These are phyloP conservation scores for Striga asiatica DNA, from an alignment of 257 asterid genomes.

Conservation along the genomic window DNA sequence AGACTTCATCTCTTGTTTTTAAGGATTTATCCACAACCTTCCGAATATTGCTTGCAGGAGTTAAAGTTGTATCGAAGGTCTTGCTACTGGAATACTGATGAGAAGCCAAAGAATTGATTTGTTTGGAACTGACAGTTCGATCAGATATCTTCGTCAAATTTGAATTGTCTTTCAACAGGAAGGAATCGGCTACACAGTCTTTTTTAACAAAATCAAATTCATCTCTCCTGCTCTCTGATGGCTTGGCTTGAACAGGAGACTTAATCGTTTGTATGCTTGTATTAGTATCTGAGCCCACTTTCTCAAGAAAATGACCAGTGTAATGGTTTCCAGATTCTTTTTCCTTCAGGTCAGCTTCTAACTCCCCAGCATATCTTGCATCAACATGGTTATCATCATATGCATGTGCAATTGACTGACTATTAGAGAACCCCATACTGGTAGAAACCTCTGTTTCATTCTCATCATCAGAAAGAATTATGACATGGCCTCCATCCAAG, in stretches of 20 bases:
- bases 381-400: slow-evolving; percentile 22
- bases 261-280: slow-evolving; percentile 19
- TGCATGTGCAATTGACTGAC: slow-evolving; percentile 18
- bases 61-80: slow-evolving; percentile 18
- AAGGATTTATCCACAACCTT: slow-evolving; percentile 23
- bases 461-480: slow-evolving; percentile 67
- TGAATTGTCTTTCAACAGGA: slow-evolving; percentile 17
- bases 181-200: slow-evolving; percentile 10
- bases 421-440: slow-evolving; percentile 17
- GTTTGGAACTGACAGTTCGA: slow-evolving; percentile 22
- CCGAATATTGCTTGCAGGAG: slow-evolving; percentile 25
- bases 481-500: slow-evolving; percentile 27
- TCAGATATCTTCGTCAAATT: slow-evolving; percentile 21
- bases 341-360: slow-evolving; percentile 23
- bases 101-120: slow-evolving; percentile 22
- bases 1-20: slow-evolving; percentile 23
- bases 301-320: slow-evolving; percentile 18
- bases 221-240: slow-evolving; percentile 23
- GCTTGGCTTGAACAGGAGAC: slow-evolving; percentile 28
- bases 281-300: slow-evolving; percentile 17
- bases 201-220: slow-evolving; percentile 19
- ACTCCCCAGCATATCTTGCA: slow-evolving; percentile 22
- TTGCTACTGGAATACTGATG: slow-evolving; percentile 24
- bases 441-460: slow-evolving; percentile 36
- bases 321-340: slow-evolving; percentile 18